phyloP scores from a whole-genome alignment of 768 basidiomycete species.

The Suillus occidentalis region DNA sequence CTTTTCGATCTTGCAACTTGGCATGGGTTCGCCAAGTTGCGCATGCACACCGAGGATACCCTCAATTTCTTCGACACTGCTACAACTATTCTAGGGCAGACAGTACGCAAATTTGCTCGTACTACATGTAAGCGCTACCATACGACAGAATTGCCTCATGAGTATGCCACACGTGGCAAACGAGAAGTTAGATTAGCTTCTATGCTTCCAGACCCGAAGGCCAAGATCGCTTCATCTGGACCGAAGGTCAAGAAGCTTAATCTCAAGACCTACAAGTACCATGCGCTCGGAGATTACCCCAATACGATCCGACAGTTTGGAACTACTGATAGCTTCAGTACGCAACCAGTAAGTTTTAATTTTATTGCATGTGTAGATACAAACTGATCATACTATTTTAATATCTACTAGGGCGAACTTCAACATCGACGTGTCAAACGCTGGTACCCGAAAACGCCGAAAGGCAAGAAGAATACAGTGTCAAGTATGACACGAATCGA shows the following conservation, averaged over 20 bases:
- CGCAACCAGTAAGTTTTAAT: constrained; percentile 22
- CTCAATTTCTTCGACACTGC: not conserved
- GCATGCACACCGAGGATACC: not conserved
- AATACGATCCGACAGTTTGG: constrained; percentile 21
- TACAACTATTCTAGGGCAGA: not conserved
- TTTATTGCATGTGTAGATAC: not conserved
- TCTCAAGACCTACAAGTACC: constrained; percentile 13
- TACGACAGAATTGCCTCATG: not conserved
- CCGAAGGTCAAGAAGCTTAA: not conserved
- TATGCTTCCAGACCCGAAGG: not conserved
- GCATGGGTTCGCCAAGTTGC: not conserved
- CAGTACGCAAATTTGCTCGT: not conserved
- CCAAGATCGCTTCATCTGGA: constrained; percentile 5
- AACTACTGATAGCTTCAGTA: constrained; percentile 37
- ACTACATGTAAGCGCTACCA: not conserved
- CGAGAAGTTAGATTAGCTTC: not conserved
- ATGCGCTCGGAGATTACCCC: constrained; percentile 12
- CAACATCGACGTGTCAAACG: constrained; percentile 37
- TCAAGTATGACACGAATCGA: constrained; percentile 29
- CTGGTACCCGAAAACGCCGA: constrained; percentile 37
- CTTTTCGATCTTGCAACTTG: not conserved
- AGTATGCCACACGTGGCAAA: not conserved
- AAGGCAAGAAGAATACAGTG: constrained; percentile 19
- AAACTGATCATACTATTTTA: not conserved
- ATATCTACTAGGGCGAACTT: constrained; percentile 33